phyloP scores from a whole-genome alignment of 345 rosid genomes.

The Gossypium mustelinum region DNA sequence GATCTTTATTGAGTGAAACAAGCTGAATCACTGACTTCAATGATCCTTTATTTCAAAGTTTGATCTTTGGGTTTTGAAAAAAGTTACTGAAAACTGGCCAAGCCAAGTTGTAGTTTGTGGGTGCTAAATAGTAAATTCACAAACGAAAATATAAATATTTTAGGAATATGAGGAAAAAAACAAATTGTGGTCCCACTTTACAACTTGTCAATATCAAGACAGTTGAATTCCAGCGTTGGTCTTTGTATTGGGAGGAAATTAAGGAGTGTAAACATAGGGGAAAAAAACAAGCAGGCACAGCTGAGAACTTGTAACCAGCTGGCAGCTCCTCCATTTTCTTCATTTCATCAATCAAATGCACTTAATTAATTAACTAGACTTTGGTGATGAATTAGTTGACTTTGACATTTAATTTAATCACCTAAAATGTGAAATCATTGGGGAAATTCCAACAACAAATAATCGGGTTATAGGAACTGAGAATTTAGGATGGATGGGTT shows the following conservation, averaged over 20 bases:
- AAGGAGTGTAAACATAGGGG: neutral
- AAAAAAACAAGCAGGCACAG: neutral
- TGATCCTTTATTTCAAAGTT: too few species aligned
- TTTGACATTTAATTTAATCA: neutral
- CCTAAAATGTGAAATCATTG: neutral
- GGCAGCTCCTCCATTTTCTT: neutral
- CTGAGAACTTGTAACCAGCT: constrained; percentile 7
- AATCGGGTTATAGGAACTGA: neutral
- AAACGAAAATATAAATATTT: too few species aligned
- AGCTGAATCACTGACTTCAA: too few species aligned
- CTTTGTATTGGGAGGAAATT: neutral
- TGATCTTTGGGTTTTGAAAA: too few species aligned
- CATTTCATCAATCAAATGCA: neutral
- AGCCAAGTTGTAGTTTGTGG: too few species aligned
- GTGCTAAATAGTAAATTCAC: too few species aligned
- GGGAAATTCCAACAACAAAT: neutral
- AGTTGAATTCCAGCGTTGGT: neutral
- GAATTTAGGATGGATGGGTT: too few species aligned
- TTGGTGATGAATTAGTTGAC: neutral
- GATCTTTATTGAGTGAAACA: too few species aligned
- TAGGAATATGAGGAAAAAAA: too few species aligned
- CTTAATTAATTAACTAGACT: neutral
- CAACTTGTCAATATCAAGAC: constrained; percentile 6
- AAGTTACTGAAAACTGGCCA: too few species aligned
- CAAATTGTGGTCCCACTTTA: neutral